Evolutionary conservation across 1,139 yeast species (phyloP).

Genomic region (Geotrichum histeridarum): DNA sequence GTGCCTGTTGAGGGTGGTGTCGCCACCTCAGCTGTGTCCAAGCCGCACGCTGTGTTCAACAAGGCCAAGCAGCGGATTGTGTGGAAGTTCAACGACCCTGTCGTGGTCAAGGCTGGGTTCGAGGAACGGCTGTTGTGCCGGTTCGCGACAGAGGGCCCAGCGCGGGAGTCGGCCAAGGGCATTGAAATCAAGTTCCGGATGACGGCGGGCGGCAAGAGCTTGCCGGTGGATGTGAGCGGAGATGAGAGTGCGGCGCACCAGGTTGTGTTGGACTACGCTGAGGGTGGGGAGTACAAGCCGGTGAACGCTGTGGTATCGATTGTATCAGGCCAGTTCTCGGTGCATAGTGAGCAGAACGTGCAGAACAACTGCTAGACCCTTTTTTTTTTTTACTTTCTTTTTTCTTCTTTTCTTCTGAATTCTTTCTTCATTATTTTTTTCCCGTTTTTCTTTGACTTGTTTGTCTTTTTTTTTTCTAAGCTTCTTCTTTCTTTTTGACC

Average conservation of each 20-base stretch:
- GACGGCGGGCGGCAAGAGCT: background rate
- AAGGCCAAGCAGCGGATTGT: constrained; percentile 78
- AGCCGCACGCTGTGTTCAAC: constrained; percentile 86
- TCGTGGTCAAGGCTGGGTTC: constrained; percentile 61
- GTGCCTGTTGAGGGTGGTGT: constrained; percentile 50
- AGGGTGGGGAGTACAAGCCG: constrained; percentile 19
- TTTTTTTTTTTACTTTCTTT: constrained; percentile 35
- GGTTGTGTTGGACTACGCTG: constrained; percentile 9
- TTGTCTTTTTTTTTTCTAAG: background rate
- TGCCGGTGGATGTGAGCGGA: constrained; percentile 8
- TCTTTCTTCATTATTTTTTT: background rate
- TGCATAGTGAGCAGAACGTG: constrained; percentile 27
- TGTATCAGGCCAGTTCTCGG: constrained; percentile 24
- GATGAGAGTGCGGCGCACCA: constrained; percentile 12
- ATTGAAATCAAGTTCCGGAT: constrained; percentile 31
- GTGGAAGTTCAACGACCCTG: constrained; percentile 60
- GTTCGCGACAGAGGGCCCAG: constrained; percentile 36
- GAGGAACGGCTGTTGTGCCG: constrained; percentile 46
- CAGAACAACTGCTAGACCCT: constrained; percentile 17
- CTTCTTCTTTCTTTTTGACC: background rate
- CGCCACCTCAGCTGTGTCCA: constrained; percentile 68
- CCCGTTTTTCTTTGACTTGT: background rate
- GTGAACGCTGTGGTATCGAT: constrained; percentile 21
- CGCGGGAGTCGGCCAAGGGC: constrained; percentile 32
- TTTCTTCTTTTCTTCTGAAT: background rate